These are phyloP conservation scores for Ogataea pini DNA, from an alignment of 805 yeast genomes.

Conservation along the genomic window DNA sequence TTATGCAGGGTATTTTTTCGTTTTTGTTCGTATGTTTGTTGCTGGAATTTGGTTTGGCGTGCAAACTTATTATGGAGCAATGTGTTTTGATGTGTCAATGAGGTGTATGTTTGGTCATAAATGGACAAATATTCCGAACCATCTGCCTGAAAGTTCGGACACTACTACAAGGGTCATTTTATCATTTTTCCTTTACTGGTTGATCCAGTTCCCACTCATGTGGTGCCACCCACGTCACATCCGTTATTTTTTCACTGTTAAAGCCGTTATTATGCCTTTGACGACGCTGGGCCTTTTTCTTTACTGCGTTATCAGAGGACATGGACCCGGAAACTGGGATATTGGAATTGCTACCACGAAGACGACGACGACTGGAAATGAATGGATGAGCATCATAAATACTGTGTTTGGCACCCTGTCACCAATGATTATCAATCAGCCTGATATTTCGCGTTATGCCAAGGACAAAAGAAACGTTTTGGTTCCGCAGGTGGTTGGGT, in stretches of 20 bases:
- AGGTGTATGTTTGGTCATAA: constrained; percentile 23
- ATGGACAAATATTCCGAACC: constrained; percentile 20
- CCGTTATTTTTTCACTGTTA: constrained; percentile 19
- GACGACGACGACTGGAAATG: constrained; percentile 13
- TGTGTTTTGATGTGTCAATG: constrained; percentile 35
- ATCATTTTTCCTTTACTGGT: constrained; percentile 23
- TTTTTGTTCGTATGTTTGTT: constrained; percentile 37
- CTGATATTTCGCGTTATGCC: constrained; percentile 30
- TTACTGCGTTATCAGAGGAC: constrained; percentile 18
- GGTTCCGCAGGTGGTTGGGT: constrained; percentile 21
- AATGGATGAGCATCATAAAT: constrained; percentile 23
- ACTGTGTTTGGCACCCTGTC: constrained; percentile 28
- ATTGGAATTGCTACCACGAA: constrained; percentile 8
- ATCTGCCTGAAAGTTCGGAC: constrained; percentile 20
- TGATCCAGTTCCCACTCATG: constrained; percentile 25
- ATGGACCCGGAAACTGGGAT: constrained; percentile 19
- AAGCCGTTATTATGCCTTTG: constrained; percentile 19
- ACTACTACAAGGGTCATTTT: constrained; percentile 18
- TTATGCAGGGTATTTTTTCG: constrained; percentile 36
- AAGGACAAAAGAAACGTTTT: constrained; percentile 15
- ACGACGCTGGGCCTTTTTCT: constrained; percentile 20
- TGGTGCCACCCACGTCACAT: constrained; percentile 21
- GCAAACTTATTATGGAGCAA: constrained; percentile 39
- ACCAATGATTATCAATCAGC: constrained; percentile 28
- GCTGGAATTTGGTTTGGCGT: constrained; percentile 44